Base-by-base conservation (phyloP, 345 rosid genomes). In the Lepidium aucheri region DNA sequence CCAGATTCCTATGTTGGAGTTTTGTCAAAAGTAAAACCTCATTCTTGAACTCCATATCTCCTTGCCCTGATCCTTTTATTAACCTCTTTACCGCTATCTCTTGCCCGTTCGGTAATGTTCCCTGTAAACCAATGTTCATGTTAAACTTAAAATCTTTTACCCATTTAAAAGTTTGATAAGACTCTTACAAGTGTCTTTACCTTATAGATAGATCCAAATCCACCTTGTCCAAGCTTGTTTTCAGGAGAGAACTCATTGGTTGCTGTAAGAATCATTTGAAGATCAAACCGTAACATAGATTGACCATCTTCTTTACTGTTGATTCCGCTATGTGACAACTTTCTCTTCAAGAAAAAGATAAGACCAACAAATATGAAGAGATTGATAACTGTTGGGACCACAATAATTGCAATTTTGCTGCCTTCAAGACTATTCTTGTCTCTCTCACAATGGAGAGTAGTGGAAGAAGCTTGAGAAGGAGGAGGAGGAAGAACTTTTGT, bases 1-100 rank as follows among this genome's bases (percentile, higher is more conserved):
- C 83, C 15, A 84, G 61, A 39, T 80, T 82, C 39, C 63, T 67
- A 49, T 82, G 86, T 35, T 84, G 83, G 74, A 84, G 89, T 45
- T 73, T 82, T 33, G 84, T 75, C 49, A 84, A 45, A 33, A 84
- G 51, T 13, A 58, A 16, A 4, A 78, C 83, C 70, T 81, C 88
- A 43, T 76, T 84, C 63, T 74, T 74, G 41, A 84, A 84, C 74
- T 84, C 86, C 3, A 15, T 6, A 4, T 52, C 67, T 45, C 87
- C 90, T 79, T 82, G 82, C 3, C 68, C 65, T 11, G 84, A 82
- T 20, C 17, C 65, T 41, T 24, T 42, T 7, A 56, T 46, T 20
- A 81, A 38, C 45, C 80, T 73, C 54, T 85, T 85, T 10, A 83
- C 83, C 3, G 85, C 90, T 22, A 85, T 61, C 12, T 77, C 67